A percentile compares a stretch with the other conserved stretches of the same genome.
These are phyloP conservation scores for Petunia axillaris DNA, from an alignment of 257 asterid species.

Conservation along the genomic window DNA sequence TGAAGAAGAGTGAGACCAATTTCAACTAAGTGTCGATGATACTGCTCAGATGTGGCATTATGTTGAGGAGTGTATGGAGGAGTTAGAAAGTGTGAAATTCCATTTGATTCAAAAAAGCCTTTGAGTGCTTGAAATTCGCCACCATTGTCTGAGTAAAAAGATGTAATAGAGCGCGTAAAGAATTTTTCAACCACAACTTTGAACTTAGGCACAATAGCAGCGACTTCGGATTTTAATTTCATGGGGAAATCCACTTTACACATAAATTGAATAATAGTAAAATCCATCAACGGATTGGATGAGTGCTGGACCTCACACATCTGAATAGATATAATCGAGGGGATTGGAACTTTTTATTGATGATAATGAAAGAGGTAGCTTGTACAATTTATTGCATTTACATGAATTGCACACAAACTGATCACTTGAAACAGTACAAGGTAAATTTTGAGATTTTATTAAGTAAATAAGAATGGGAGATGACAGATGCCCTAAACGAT, in stretches of 20 bases:
- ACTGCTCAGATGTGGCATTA: neutral
- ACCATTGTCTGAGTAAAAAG: neutral
- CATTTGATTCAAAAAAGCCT: neutral
- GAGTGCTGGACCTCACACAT: constrained; percentile 6
- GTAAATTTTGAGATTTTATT: neutral
- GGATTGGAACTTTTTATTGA: neutral
- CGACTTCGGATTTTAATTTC: neutral
- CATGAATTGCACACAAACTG: neutral
- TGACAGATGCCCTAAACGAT: constrained; percentile 17
- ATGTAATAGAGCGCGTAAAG: neutral
- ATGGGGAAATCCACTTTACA: neutral
- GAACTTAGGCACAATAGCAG: neutral
- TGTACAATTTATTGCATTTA: neutral
- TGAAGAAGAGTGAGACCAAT: constrained; percentile 3
- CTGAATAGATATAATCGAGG: neutral
- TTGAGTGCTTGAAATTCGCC: neutral
- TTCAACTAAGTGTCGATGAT: neutral
- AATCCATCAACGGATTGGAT: neutral
- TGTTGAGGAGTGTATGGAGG: constrained; percentile 17
- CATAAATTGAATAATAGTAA: constrained; percentile 15
- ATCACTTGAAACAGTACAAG: neutral
- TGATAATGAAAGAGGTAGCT: constrained; percentile 1
- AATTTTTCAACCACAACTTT: neutral
- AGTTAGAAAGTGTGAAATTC: neutral
- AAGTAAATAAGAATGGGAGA: neutral